Evolutionary conservation across 768 basidiomycete genomes (phyloP).

Genomic region (Dacryopinax primogenitus): DNA sequence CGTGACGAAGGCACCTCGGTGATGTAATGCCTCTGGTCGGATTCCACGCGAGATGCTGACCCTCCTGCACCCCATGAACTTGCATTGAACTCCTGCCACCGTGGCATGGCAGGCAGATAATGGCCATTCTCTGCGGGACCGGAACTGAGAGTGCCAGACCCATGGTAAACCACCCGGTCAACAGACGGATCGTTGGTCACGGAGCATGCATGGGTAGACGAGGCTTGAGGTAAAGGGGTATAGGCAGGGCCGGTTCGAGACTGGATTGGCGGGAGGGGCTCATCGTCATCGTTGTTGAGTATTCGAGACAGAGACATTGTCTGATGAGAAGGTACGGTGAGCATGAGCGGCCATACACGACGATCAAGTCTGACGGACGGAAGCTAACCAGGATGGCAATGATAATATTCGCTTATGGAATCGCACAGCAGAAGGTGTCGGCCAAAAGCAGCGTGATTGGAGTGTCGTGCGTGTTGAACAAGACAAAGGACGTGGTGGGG

Average conservation of each 20-base stretch:
- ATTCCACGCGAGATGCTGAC: not conserved
- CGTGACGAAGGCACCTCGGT: not conserved
- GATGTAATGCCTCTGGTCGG: not conserved
- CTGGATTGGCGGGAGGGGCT: not conserved
- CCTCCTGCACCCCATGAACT: not conserved
- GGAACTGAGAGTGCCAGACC: not conserved
- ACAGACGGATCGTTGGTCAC: not conserved
- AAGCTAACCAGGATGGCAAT: slow-evolving; percentile 1
- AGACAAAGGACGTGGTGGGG: not conserved
- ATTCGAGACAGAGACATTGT: not conserved
- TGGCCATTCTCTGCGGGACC: not conserved
- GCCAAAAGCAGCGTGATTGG: not conserved
- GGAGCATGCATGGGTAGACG: not conserved
- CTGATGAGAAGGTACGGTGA: not conserved
- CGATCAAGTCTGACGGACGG: not conserved
- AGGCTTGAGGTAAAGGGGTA: not conserved
- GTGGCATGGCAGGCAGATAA: not conserved
- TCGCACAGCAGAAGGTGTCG: not conserved
- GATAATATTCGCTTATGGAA: not conserved
- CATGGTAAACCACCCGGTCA: not conserved
- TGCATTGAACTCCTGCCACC: not conserved
- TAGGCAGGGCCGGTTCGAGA: not conserved
- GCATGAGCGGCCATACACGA: not conserved
- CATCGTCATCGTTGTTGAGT: slow-evolving; percentile 6
- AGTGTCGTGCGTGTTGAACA: not conserved